Percentiles rank a stretch among this genome's conserved stretches.
Conservation (phyloP, 306 rosid genomes). For the Geum urbanum region DNA sequence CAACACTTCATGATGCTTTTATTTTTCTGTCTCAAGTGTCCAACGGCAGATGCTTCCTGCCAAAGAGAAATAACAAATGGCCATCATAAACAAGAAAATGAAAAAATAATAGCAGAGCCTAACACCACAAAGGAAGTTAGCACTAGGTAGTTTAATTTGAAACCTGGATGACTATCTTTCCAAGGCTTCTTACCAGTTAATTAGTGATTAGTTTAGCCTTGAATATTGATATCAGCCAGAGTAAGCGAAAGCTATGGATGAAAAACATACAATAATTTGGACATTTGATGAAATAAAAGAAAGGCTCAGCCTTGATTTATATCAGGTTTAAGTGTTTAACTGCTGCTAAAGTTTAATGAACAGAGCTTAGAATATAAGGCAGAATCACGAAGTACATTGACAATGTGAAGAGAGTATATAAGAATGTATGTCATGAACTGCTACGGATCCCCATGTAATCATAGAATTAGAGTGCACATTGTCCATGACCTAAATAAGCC, state of each 20-base stretch:
- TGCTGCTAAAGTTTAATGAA: too few relatives aligned
- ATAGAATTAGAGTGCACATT: neutral
- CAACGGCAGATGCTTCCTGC: slow-evolving; percentile 47
- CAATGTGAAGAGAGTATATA: neutral
- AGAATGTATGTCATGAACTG: too few relatives aligned
- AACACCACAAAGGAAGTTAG: neutral
- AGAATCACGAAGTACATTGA: neutral
- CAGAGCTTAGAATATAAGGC: neutral
- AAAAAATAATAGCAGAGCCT: neutral
- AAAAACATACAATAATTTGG: neutral
- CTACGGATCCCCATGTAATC: neutral
- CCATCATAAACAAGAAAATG: slow-evolving; percentile 9
- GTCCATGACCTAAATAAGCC: neutral
- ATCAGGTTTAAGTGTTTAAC: neutral
- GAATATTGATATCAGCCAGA: neutral
- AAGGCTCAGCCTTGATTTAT: neutral
- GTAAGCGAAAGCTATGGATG: neutral
- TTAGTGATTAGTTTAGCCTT: neutral
- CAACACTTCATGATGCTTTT: slow-evolving; percentile 33
- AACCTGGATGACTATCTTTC: neutral
- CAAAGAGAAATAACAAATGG: slow-evolving; percentile 22
- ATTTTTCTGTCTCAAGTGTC: slow-evolving; percentile 27
- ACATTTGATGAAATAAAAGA: neutral
- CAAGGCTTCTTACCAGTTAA: neutral
- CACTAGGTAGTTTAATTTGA: neutral